Percentiles rank a stretch among this genome's conserved stretches.
phyloP scores from a whole-genome alignment of 495 filamentous ascomycete genomes.

The Aspergillus asperescens region DNA sequence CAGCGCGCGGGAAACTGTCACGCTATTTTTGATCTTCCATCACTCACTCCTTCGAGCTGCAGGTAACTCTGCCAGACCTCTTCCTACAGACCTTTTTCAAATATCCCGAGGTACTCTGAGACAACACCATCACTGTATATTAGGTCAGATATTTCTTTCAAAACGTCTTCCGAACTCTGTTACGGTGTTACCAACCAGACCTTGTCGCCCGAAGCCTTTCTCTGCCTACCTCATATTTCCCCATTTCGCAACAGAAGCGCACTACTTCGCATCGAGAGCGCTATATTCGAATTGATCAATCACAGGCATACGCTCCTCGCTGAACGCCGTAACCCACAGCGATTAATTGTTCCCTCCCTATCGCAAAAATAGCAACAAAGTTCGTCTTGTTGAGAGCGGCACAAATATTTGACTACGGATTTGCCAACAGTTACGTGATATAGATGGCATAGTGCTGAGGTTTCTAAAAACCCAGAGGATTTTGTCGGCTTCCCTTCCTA shows the following conservation, averaged over 20 bases:
- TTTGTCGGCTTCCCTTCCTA: constrained; percentile 27
- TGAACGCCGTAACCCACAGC: neutral
- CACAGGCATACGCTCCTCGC: neutral
- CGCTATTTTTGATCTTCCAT: constrained; percentile 13
- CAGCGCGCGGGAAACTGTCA: constrained; percentile 23
- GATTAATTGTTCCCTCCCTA: neutral
- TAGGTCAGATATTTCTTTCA: neutral
- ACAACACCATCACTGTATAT: neutral
- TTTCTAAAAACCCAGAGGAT: neutral
- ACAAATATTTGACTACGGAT: neutral
- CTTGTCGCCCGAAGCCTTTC: neutral
- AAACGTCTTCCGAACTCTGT: neutral
- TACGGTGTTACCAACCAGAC: neutral
- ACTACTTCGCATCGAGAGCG: neutral
- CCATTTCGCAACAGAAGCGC: neutral
- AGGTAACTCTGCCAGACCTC: neutral
- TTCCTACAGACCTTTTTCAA: neutral
- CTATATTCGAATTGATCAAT: neutral
- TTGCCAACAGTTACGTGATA: constrained; percentile 4
- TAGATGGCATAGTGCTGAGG: constrained; percentile 31
- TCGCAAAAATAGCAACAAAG: neutral
- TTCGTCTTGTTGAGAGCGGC: neutral
- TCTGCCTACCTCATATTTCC: neutral
- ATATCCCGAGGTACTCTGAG: neutral
- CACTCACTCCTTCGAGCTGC: neutral